Evolutionary conservation across 495 filamentous ascomycete genomes (phyloP).

Genomic region (Apodospora peruviana): DNA sequence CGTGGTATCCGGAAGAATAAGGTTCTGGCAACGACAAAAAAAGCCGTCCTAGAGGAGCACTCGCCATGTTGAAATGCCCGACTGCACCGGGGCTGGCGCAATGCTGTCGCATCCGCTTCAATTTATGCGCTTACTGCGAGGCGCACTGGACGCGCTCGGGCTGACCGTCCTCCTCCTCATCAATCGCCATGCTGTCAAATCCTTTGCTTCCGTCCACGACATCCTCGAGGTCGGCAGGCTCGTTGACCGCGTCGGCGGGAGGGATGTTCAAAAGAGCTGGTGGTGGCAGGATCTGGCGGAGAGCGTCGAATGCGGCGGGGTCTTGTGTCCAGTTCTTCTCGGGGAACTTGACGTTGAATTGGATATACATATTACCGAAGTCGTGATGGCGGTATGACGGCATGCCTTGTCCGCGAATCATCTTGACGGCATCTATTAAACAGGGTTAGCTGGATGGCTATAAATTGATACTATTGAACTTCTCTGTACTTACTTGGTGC

Average conservation of each 20-base stretch:
- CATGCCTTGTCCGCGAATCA: slow-evolving; percentile 97
- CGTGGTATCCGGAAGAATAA: too few species aligned
- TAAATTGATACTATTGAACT: slow-evolving; percentile 11
- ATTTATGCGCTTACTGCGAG: slow-evolving; percentile 93
- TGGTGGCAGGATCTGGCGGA: slow-evolving; percentile 77
- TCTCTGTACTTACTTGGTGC: slow-evolving; percentile 63
- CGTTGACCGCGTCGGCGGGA: slow-evolving; percentile 79
- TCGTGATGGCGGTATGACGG: slow-evolving; percentile 94
- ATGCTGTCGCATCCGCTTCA: too few species aligned
- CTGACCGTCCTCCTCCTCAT: slow-evolving; percentile 80
- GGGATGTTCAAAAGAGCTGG: slow-evolving; percentile 55
- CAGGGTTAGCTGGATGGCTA: slow-evolving; percentile 10
- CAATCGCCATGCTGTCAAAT: slow-evolving; percentile 55
- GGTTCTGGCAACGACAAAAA: too few species aligned
- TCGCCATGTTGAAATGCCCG: too few species aligned
- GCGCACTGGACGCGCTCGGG: slow-evolving; percentile 96
- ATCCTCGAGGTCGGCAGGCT: slow-evolving; percentile 76
- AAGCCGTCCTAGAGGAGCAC: too few species aligned
- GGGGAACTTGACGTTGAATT: slow-evolving; percentile 97
- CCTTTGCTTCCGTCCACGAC: slow-evolving; percentile 70
- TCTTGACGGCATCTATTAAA: slow-evolving; percentile 73
- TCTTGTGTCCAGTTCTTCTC: slow-evolving; percentile 56
- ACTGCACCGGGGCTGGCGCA: too few species aligned
- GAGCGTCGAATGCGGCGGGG: slow-evolving; percentile 50
- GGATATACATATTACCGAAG: slow-evolving; percentile 92